Base-by-base conservation (phyloP, 139 green algal species). In the Picochlorum sp. region DNA sequence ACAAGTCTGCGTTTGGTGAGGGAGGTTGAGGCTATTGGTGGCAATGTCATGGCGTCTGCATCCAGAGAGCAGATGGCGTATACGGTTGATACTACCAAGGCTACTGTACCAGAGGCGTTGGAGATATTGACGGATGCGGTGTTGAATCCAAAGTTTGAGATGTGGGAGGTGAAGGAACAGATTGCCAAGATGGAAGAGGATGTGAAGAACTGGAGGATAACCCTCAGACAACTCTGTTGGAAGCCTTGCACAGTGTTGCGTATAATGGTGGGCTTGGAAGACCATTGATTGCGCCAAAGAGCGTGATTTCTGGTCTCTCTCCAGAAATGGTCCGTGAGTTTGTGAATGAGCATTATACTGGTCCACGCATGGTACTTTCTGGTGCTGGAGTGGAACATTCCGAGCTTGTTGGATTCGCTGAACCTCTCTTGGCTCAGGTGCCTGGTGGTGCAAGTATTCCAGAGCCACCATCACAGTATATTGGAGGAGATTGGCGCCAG, bases 81-180 rank as follows among this genome's bases (percentile, higher is more conserved):
- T 85, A 92, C 83, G 49, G 85, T 91, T 20, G 92, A 98, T 70
- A 86, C 76, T 45, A 65, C 91, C 32, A 85, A 88, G 71, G 88
- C 79, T 9, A 72, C 78, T 56, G 49, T 91, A 16, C 81, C 91
- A 3, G 83, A 90, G 45, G 81, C 87, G 3, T 77, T 96, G 54
- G 92, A 98, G 79, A 45, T 98, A 9, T 73, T 98, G 63, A 74
- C 76, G 8, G 92, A 98, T 76, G 74, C 72, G 3, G 88, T 97
- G 28, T 60, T 95, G 1, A 96, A 97, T 77, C 88, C 89, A 32
- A 77, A 76, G 50, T 94, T 95, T 62, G 26, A 70, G 20, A 54
- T 60, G 20, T 87, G 81, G 79, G 88, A 95, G 64, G 75, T 95
- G 24, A 65, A 72, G 16, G 86, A 86, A 44, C 64, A 73, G 64